These are phyloP conservation scores for Cutaneotrichosporon curvatum DNA, from an alignment of 1,284 basidiomycete species.

Conservation along the genomic window DNA sequence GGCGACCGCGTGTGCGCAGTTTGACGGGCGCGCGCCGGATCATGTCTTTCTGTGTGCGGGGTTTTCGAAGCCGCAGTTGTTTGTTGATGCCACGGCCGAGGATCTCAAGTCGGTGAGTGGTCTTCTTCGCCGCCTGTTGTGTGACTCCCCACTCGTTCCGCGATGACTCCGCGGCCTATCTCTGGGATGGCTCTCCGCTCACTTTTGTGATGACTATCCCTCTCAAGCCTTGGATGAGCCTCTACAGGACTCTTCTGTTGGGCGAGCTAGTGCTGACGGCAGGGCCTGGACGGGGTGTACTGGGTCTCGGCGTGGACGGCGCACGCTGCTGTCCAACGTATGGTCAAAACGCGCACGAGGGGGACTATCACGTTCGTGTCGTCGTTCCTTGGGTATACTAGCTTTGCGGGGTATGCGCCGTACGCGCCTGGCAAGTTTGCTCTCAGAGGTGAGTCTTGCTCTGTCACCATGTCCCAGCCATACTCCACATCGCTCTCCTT, in stretches of 20 bases:
- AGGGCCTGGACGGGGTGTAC: constrained; percentile 49
- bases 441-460: constrained; percentile 56
- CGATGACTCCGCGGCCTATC: too few species aligned
- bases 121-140: too few species aligned
- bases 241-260: neutral
- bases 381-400: constrained; percentile 73
- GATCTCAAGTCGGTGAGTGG: constrained; percentile 55
- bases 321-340: constrained; percentile 62
- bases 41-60: constrained; percentile 74
- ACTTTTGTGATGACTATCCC: too few species aligned
- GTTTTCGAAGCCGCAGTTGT: constrained; percentile 60
- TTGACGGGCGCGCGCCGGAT: constrained; percentile 59
- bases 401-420: constrained; percentile 72
- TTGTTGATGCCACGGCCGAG: constrained; percentile 59
- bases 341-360: constrained; percentile 56
- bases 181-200: neutral
- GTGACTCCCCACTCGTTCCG: too few species aligned
- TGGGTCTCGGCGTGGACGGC: constrained; percentile 63
- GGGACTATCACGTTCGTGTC: constrained; percentile 73
- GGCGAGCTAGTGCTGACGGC: constrained; percentile 2
- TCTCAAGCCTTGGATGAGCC: too few species aligned
- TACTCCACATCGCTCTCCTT: constrained; percentile 13
- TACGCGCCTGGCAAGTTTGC: constrained; percentile 89
- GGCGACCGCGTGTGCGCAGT: constrained; percentile 53
- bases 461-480: too few species aligned